Conservation (phyloP, 805 yeast species). For the Pichia paraexigua region DNA sequence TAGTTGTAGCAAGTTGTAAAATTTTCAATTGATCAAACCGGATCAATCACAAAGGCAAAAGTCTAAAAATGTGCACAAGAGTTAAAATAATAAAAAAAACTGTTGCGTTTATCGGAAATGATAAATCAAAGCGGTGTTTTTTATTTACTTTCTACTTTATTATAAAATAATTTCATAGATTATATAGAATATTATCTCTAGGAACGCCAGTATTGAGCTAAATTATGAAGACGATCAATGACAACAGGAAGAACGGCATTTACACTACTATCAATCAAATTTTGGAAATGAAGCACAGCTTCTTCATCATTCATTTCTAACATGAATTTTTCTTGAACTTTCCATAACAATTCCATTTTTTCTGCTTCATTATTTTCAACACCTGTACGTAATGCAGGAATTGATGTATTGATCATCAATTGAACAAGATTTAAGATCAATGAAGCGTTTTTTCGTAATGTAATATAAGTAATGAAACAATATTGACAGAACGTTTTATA, state of each 20-base stretch:
- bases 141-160: too few species aligned
- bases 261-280: slow-evolving; percentile 87
- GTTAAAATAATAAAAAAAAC: not conserved
- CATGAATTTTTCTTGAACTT: slow-evolving; percentile 91
- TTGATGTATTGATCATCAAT: slow-evolving; percentile 86
- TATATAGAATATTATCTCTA: slow-evolving; percentile 20
- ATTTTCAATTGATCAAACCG: not conserved
- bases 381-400: slow-evolving; percentile 67
- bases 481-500: slow-evolving; percentile 82
- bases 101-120: not conserved
- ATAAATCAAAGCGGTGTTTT: too few species aligned
- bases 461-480: slow-evolving; percentile 90
- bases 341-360: slow-evolving; percentile 77
- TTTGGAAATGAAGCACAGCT: slow-evolving; percentile 91
- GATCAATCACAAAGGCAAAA: not conserved
- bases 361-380: slow-evolving; percentile 43
- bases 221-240: slow-evolving; percentile 86
- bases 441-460: slow-evolving; percentile 81
- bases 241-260: slow-evolving; percentile 91
- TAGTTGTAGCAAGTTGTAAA: not conserved
- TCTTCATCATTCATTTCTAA: slow-evolving; percentile 92
- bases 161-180: too few species aligned
- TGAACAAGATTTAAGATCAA: slow-evolving; percentile 86
- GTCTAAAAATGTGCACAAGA: not conserved
- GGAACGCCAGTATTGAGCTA: slow-evolving; percentile 98